Evolutionary conservation across 164 flowering plant genomes (phyloP), one percentile per base, ranked within the genome.

Genomic region (Vitis vinifera): DNA sequence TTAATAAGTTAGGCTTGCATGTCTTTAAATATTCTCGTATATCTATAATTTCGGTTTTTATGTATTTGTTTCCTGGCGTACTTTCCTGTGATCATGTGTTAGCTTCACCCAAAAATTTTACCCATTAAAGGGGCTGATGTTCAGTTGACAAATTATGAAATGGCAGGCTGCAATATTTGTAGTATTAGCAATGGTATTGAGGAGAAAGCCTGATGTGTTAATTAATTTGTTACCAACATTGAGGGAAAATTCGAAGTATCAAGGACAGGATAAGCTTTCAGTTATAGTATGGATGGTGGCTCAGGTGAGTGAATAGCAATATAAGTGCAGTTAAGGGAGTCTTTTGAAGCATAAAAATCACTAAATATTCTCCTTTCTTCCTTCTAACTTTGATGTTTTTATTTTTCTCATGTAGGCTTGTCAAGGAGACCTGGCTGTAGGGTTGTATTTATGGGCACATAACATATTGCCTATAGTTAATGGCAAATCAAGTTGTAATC

Each of bases 261-360:
- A 85, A 73, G 96, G 97, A 65, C 99, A 90, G 71, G 97, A 95
- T 78, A 92, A 91, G 77, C 92, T 95, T 72, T 89, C 97, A 23
- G 79, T 93, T 47, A 72, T 77, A 9, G 70, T 82, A 14, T 93
- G 99, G 99, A 71, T 89, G 82, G 76, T 87, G 68, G 71, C 82
- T 75, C 99, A 95, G 97, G 99, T 93, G 67, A 23, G 27, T 23
- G 27, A 23, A 23, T 23, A 23, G 27, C 27, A 23, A 23, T 23
- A 23, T 23, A 23, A 23, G 27, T 23, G 27, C 27, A 23, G 27
- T 23, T 23, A 23, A 23, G 27, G 27, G 1, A 37, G 44, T 6
- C 44, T 37, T 37, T 37, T 37, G 27, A 23, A 23, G 27, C 44
- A 6, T 6, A 37, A 37, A 37, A 2, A 37, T 37, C 44, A 37